Percentiles rank a stretch among this genome's conserved stretches.
Evolutionary conservation across 768 basidiomycete genomes (phyloP).

Genomic region (Suillus subalutaceus): DNA sequence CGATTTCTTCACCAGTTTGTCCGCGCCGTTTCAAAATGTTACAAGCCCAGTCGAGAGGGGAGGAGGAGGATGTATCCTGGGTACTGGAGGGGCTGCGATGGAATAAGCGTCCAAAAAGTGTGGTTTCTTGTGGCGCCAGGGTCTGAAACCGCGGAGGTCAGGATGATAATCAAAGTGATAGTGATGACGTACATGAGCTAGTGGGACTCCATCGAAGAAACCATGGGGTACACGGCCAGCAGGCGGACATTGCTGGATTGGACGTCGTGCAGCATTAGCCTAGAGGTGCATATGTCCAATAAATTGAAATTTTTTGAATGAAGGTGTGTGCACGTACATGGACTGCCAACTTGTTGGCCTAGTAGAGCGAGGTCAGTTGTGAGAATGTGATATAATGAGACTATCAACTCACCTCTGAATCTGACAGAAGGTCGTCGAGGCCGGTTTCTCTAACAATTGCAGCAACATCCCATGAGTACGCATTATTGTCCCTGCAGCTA

Average conservation of each 20-base stretch:
- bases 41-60: neutral
- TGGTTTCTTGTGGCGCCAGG: neutral
- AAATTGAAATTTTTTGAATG: neutral
- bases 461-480: neutral
- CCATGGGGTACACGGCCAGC: neutral
- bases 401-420: neutral
- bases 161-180: neutral
- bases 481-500: rapidly evolving
- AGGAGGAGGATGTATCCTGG: neutral
- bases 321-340: neutral
- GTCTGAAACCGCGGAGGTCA: neutral
- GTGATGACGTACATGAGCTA: neutral
- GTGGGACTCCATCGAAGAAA: neutral
- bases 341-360: neutral
- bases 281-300: neutral
- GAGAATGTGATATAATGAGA: neutral
- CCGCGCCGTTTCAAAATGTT: neutral
- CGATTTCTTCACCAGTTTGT: neutral
- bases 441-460: neutral
- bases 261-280: neutral
- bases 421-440: neutral
- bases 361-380: neutral
- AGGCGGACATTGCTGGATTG: neutral
- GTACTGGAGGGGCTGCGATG: neutral
- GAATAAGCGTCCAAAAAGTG: neutral